phyloP scores from a whole-genome alignment of 2,329 filamentous ascomycete genomes.

The Curvularia eragrostidis region DNA sequence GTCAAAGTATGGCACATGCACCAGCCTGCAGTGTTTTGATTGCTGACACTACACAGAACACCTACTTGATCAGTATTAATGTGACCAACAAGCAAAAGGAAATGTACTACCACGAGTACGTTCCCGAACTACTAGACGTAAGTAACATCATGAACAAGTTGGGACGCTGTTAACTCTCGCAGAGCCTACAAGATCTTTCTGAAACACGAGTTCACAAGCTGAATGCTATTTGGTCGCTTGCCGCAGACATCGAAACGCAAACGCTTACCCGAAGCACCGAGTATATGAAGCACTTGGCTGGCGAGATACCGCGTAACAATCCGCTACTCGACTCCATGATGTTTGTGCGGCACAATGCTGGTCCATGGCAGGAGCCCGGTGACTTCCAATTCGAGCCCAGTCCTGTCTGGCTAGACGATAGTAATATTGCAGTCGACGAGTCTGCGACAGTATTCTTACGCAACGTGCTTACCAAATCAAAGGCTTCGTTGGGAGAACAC shows the following conservation, averaged over 20 bases:
- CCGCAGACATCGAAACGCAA: conserved; percentile 78
- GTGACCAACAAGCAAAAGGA: conserved; percentile 98
- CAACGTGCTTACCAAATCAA: conserved; percentile 91
- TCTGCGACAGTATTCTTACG: conserved; percentile 86
- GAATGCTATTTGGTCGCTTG: conserved; percentile 84
- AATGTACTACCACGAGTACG: conserved; percentile 95
- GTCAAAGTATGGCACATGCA: conserved; percentile 63
- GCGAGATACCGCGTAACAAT: conserved; percentile 86
- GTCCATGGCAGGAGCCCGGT: conserved; percentile 79
- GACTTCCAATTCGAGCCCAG: conserved; percentile 92
- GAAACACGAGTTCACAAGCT: conserved; percentile 85
- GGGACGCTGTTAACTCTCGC: conserved; percentile 16
- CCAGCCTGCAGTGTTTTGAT: not conserved
- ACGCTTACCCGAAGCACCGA: conserved; percentile 76
- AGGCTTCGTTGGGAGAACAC: conserved; percentile 79
- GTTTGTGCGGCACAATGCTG: conserved; percentile 93
- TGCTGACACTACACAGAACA: conserved; percentile 65
- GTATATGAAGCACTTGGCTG: conserved; percentile 73
- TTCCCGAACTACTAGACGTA: conserved; percentile 91
- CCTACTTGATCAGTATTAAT: conserved; percentile 95
- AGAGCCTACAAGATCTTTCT: conserved; percentile 85
- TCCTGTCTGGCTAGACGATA: conserved; percentile 96
- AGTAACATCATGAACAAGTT: conserved; percentile 14
- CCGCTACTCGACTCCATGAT: conserved; percentile 95
- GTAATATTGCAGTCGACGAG: conserved; percentile 84